Evolutionary conservation across 331 rosid genomes (phyloP).

Genomic region (Malus hybrid): DNA sequence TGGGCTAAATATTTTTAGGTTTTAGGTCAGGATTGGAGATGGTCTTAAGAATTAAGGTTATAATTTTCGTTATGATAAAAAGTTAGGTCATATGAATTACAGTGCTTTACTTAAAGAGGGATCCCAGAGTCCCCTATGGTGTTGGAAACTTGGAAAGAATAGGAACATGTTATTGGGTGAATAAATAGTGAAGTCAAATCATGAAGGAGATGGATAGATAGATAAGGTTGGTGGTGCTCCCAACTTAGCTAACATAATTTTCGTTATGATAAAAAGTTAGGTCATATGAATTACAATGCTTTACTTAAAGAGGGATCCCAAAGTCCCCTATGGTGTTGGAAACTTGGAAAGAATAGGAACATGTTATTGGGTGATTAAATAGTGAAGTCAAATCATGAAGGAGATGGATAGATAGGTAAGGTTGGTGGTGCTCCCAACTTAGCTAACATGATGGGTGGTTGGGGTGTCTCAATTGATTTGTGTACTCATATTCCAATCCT

Average conservation of each 20-base stretch:
- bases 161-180: background rate
- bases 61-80: too few species aligned
- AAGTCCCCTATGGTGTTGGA: background rate
- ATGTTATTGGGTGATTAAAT: background rate
- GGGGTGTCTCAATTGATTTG: conserved; percentile 53
- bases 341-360: background rate
- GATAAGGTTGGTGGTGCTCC: too few species aligned
- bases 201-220: background rate
- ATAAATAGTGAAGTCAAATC: conserved; percentile 16
- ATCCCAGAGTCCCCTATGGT: background rate
- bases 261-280: too few species aligned
- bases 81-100: background rate
- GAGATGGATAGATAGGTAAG: background rate
- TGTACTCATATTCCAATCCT: conserved; percentile 45
- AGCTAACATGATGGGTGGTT: conserved; percentile 76
- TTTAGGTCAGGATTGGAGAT: too few species aligned
- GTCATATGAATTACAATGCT: background rate
- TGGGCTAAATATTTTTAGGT: background rate
- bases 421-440: conserved; percentile 60
- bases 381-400: conserved; percentile 15
- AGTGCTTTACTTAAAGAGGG: background rate
- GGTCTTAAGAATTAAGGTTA: too few species aligned
- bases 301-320: background rate
- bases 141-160: background rate
- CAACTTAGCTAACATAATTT: too few species aligned